These are phyloP conservation scores for Russula compacta DNA, from an alignment of 768 basidiomycete species.

Conservation along the genomic window DNA sequence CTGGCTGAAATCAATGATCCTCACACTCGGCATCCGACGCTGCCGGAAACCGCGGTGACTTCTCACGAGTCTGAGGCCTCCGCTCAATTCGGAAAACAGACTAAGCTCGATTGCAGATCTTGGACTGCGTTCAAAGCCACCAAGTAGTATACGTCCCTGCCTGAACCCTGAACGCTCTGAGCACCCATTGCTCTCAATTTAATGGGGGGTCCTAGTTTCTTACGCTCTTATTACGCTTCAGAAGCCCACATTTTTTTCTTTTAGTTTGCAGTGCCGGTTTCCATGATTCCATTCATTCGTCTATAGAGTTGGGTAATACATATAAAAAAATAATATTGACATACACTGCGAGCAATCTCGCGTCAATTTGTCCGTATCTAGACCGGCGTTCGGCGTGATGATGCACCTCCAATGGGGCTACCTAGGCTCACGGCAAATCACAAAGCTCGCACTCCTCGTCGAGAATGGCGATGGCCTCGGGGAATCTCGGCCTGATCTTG, in stretches of 20 bases:
- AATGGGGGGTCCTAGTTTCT: not conserved
- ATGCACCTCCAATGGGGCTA: not conserved
- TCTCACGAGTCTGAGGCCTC: not conserved
- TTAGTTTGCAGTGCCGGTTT: not conserved
- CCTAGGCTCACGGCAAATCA: not conserved
- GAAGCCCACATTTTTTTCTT: not conserved
- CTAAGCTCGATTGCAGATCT: not conserved
- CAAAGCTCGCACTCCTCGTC: constrained; percentile 14
- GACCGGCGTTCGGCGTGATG: not conserved
- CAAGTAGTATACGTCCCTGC: too few relatives aligned
- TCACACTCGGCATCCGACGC: too few relatives aligned
- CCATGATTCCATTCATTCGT: not conserved
- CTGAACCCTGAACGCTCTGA: too few relatives aligned
- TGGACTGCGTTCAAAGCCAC: too few relatives aligned
- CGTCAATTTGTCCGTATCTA: not conserved
- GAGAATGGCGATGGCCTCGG: constrained; percentile 13
- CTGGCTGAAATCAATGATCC: too few relatives aligned
- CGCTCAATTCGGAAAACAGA: not conserved
- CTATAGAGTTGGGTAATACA: not conserved
- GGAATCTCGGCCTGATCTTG: constrained; percentile 19
- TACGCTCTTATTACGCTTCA: constrained; percentile 8
- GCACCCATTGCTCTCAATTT: not conserved
- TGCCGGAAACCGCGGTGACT: not conserved
- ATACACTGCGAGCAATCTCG: not conserved
- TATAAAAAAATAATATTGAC: not conserved